Evolutionary conservation across 2,329 filamentous ascomycete genomes (phyloP), one percentile per base, ranked within the genome.

Genomic region (Xylariaceae sp.): DNA sequence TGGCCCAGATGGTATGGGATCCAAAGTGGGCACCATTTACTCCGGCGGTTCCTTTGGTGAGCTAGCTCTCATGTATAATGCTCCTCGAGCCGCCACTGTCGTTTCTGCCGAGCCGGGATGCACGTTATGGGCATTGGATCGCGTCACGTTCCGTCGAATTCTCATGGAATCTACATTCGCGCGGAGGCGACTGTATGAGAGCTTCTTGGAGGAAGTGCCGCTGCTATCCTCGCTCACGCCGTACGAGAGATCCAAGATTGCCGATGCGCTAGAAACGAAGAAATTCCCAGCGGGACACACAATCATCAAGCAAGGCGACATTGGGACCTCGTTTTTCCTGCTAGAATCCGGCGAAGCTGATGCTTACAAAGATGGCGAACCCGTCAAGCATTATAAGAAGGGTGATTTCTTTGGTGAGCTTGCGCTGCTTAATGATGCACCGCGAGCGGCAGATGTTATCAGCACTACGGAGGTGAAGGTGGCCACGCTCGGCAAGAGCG

Each of bases 121-220:
- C 69, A 93, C 89, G 2, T 82, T 99, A 9, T 99, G 95, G 95
- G 92, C 92, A 19, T 81, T 99, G 48, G 95, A 99, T 72, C 91
- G 95, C 50, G 83, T 97, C 61, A 99, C 95, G 9, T 99, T 99
- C 82, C 91, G 95, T 66, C 90, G 95, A 59, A 98, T 99, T 63
- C 82, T 99, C 60, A 97, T 99, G 93, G 93, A 98, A 77, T 96
- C 91, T 40, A 96, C 95, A 2, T 98, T 97, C 78, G 91, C 96
- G 67, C 90, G 93, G 54, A 88, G 95, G 66, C 90, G 93, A 69
- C 93, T 98, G 88, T 98, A 98, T 75, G 95, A 99, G 77, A 91
- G 87, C 65, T 98, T 99, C 80, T 81, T 99, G 20, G 93, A 96
- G 72, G 92, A 96, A 71, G 95, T 98, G 2, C 91, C 91, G 0